Evolutionary conservation across 495 filamentous ascomycete genomes (phyloP).

Genomic region (Aspergillus coremiiformis): DNA sequence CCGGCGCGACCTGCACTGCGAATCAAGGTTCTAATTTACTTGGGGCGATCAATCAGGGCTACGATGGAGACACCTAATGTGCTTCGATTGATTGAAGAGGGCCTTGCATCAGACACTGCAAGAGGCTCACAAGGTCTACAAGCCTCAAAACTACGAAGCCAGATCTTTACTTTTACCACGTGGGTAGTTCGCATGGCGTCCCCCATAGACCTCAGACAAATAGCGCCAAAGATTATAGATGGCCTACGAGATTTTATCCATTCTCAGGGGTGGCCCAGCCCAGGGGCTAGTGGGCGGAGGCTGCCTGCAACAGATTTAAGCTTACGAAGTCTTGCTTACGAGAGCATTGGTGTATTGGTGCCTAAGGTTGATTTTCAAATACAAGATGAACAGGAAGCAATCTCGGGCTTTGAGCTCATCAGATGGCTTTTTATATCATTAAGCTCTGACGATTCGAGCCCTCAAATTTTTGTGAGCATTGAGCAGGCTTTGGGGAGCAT

Average conservation of each 20-base stretch:
- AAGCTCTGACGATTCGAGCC: conserved; percentile 67
- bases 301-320: conserved; percentile 52
- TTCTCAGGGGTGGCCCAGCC: conserved; percentile 76
- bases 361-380: conserved; percentile 36
- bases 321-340: conserved; percentile 70
- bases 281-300: conserved; percentile 35
- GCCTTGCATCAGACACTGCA: conserved; percentile 45
- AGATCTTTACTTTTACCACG: conserved; percentile 82
- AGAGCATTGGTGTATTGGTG: conserved; percentile 76
- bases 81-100: conserved; percentile 59
- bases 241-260: conserved; percentile 68
- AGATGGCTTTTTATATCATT: conserved; percentile 76
- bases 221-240: conserved; percentile 63
- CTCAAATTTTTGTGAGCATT: conserved; percentile 73
- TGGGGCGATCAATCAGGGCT: conserved; percentile 67
- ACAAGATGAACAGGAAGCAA: conserved; percentile 27
- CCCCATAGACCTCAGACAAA: conserved; percentile 45
- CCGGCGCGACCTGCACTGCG: conserved; percentile 62
- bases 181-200: conserved; percentile 77
- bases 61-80: conserved; percentile 60
- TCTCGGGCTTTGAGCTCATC: conserved; percentile 53
- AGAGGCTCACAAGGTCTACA: conserved; percentile 56
- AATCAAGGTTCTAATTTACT: conserved; percentile 61
- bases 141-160: conserved; percentile 63
- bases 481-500: conserved; percentile 82